Base-by-base conservation (phyloP, 192 early-diverging fungal species). In the Coemansia brasiliensis region DNA sequence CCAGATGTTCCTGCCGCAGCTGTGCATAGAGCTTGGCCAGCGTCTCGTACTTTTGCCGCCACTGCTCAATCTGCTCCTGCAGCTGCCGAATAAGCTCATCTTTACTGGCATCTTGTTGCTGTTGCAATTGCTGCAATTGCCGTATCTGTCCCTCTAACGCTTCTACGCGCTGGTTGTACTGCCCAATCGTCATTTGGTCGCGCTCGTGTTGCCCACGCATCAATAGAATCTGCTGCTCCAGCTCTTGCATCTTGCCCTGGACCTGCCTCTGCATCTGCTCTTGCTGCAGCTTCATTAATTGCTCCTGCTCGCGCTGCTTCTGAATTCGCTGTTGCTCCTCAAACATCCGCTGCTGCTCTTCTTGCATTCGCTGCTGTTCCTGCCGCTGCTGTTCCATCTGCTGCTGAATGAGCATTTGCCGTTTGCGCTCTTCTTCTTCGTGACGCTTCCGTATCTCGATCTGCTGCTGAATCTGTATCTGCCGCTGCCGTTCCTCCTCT, bases 1-100 rank as follows among this genome's bases (percentile, higher is more conserved):
- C 95, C 51, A 99, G 75, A 67, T 99, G 93, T 62, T 95, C 93
- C 59, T 97, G 94, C 41, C 96, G 86, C 26, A 99, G 79, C 70
- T 96, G 91, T 9, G 95, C 92, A 67, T 99, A 99, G n/a, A 97
- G 82, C 56, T 99, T 99, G 53, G 95, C 95, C 37, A 99, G 79
- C 15, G 94, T 91, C 72, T 97, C 94, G 72, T 97, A 97, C 78
- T 96, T 99, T 69, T 95, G 90, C 80, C 89, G 93, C 93, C 93
- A 95, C 73, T 95, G 91, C 66, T 89, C 86, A 21, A 99, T 82
- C 84, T 98, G 92, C 32, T 94, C 92, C 80, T 95, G 93, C 55
- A 93, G 78, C 48, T 84, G 83, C 8, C 87, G 84, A 41, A 95
- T 88, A 57, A 91, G 79, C 63, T 92, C 91, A 51, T 95, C 94